phyloP scores from a whole-genome alignment of 2,329 filamentous ascomycete species.

The Myriosclerotinia curreyana region DNA sequence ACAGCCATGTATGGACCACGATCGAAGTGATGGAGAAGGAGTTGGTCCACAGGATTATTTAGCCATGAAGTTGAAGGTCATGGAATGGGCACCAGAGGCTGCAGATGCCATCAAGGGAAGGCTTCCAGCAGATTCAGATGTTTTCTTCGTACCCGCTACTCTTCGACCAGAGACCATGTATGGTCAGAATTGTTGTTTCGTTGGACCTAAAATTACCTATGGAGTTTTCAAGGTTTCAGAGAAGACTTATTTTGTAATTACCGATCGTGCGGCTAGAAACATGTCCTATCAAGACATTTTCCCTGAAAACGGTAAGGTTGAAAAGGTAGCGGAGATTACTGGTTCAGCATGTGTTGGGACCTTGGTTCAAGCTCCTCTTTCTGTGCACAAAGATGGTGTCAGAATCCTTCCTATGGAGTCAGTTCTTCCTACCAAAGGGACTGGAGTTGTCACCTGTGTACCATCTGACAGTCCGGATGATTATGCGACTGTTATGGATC shows the following conservation, averaged over 20 bases:
- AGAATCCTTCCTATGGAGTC: slow-evolving; percentile 94
- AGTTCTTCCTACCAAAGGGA: slow-evolving; percentile 89
- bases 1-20: slow-evolving; percentile 85
- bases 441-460: slow-evolving; percentile 92
- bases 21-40: slow-evolving; percentile 76
- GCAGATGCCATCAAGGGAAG: slow-evolving; percentile 70
- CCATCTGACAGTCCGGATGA: slow-evolving; percentile 96
- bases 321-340: slow-evolving; percentile 69
- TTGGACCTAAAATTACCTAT: slow-evolving; percentile 85
- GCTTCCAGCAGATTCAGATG: slow-evolving; percentile 71
- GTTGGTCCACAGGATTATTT: slow-evolving; percentile 89
- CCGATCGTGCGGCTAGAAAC: slow-evolving; percentile 80
- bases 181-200: slow-evolving; percentile 93
- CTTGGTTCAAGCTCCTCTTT: slow-evolving; percentile 85
- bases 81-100: slow-evolving; percentile 81
- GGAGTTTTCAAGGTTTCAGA: slow-evolving; percentile 78
- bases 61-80: slow-evolving; percentile 83
- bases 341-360: slow-evolving; percentile 84
- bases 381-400: slow-evolving; percentile 77
- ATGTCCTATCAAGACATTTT: slow-evolving; percentile 95
- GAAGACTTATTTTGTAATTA: slow-evolving; percentile 80
- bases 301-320: slow-evolving; percentile 69
- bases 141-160: slow-evolving; percentile 90
- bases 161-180: slow-evolving; percentile 98
- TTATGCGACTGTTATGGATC: slow-evolving; percentile 81